These are phyloP conservation scores for Aegilops bicornis DNA, from an alignment of 176 grass and related monocot species.

Conservation along the genomic window DNA sequence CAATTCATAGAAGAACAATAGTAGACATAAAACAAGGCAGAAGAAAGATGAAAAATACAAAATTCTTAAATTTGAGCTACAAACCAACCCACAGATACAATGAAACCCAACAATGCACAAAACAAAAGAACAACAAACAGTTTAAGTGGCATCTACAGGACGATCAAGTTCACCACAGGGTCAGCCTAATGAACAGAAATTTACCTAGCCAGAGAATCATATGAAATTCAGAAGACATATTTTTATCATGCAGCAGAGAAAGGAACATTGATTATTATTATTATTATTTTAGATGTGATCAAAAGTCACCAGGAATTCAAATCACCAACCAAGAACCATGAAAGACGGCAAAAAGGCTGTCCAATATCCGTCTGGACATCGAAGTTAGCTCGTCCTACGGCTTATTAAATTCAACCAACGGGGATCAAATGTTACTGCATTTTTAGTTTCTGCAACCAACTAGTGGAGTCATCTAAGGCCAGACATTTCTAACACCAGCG, in stretches of 20 bases:
- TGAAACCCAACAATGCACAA: background rate
- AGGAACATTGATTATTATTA: background rate
- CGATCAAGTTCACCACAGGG: background rate
- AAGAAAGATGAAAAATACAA: background rate
- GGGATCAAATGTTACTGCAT: background rate
- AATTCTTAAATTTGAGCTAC: background rate
- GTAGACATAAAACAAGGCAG: background rate
- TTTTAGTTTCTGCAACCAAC: background rate
- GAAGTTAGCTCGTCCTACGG: background rate
- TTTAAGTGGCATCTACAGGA: background rate
- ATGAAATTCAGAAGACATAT: background rate
- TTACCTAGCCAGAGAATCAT: background rate
- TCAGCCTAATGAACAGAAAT: background rate
- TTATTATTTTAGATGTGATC: background rate
- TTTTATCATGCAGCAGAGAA: background rate
- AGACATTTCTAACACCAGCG: too few relatives aligned
- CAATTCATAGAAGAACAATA: background rate
- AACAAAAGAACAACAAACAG: background rate
- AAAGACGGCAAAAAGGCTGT: background rate
- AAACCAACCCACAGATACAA: background rate
- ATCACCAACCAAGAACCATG: background rate
- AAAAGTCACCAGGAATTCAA: background rate
- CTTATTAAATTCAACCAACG: background rate
- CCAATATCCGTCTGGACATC: background rate
- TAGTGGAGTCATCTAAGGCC: background rate